Percentiles rank a stretch among this genome's conserved stretches.
phyloP scores from a whole-genome alignment of 805 yeast genomes.

The Suhomyces vadensis region DNA sequence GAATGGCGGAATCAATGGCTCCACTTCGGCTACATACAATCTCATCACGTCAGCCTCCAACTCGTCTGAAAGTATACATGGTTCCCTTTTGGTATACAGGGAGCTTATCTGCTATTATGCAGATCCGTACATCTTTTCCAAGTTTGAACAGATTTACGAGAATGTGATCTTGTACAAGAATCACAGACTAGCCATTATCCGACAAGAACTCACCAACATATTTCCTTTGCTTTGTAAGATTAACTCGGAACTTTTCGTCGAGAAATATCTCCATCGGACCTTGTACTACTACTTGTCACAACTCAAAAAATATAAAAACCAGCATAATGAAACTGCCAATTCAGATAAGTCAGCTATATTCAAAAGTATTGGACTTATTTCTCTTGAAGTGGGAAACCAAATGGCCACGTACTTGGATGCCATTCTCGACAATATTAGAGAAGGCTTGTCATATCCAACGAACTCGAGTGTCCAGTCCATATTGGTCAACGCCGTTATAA shows the following conservation, averaged over 20 bases:
- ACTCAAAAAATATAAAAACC: conserved; percentile 62
- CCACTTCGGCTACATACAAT: conserved; percentile 20
- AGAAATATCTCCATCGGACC: conserved; percentile 76
- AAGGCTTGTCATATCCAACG: conserved; percentile 56
- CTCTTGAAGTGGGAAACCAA: conserved; percentile 75
- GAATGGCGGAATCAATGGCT: conserved; percentile 8
- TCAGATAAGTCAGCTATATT: conserved; percentile 74
- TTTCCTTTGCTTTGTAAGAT: conserved; percentile 82
- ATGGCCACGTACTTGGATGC: conserved; percentile 88
- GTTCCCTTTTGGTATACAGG: conserved; percentile 76
- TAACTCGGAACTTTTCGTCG: conserved; percentile 72
- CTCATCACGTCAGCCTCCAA: conserved; percentile 25
- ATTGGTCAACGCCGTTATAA: conserved; percentile 40
- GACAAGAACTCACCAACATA: conserved; percentile 82
- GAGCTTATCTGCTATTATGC: conserved; percentile 69
- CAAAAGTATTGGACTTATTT: conserved; percentile 80
- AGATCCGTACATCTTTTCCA: conserved; percentile 69
- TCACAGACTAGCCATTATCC: conserved; percentile 69
- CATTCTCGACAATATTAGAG: conserved; percentile 79
- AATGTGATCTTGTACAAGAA: conserved; percentile 72
- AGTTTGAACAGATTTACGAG: conserved; percentile 76
- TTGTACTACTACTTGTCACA: conserved; percentile 76
- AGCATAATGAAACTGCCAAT: conserved; percentile 38
- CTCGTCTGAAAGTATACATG: conserved; percentile 75
- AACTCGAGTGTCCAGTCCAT: conserved; percentile 41